Evolutionary conservation across 164 flowering plant species (phyloP), one percentile per base, ranked within the genome.

Genomic region (Protea cynaroides): DNA sequence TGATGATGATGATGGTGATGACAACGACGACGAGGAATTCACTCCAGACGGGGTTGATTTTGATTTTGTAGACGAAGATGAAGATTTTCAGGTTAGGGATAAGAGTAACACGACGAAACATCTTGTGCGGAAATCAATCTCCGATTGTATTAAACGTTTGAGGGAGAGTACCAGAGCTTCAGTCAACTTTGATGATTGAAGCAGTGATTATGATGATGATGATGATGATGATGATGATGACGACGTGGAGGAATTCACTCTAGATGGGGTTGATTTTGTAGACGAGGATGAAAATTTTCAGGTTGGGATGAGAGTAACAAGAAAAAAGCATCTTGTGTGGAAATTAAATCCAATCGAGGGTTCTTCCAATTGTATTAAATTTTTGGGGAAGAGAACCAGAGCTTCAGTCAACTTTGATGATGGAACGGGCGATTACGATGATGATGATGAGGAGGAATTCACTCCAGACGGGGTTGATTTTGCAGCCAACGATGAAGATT

Each of bases 361-460:
- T 50, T 37, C 36, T 62, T 25, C 58, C 3, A 64, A 34, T 53
- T 10, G 68, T 61, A 66, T 25, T 43, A 68, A 65, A 24, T 56
- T 24, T 25, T 38, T 52, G 25, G 61, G 50, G 58, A 51, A 61
- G 47, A 57, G 66, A 69, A 49, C 38, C 62, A 37, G 65, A 64
- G 66, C 64, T 65, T 67, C 8, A 12, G 46, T 12, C 14, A 1
- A 12, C 8, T 40, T 54, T 8, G 72, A 71, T 24, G 62, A 68
- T 38, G 64, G 71, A 61, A n/a, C n/a, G n/a, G n/a, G n/a, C n/a
- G n/a, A n/a, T n/a, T n/a, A n/a, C n/a, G n/a, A n/a, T n/a, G 83
- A 81, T 44, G 87, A 81, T 25, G 86, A 86, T 17, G 93, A 85
- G 54, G 84, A 75, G 46, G 89, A 84, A 58, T 88, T 88, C 46